A percentile compares a stretch with the other conserved stretches of the same genome.
Evolutionary conservation across 441 rosid genomes (phyloP).

Genomic region (Daphne laureola): DNA sequence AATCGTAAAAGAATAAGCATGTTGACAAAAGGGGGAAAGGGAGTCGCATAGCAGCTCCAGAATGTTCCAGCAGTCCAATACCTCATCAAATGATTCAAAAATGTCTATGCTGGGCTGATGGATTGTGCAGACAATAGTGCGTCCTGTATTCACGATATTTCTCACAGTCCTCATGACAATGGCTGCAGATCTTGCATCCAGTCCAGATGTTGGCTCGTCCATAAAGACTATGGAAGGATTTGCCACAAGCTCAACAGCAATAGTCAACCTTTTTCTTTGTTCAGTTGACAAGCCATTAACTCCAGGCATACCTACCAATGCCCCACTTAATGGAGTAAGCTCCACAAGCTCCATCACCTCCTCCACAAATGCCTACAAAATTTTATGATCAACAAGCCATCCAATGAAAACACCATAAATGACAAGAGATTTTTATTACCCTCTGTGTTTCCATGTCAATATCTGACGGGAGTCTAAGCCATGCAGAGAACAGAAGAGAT

Average conservation of each 20-base stretch:
- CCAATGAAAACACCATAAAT: slow-evolving; percentile 6
- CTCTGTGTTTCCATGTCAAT: slow-evolving; percentile 69
- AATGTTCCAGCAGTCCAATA: slow-evolving; percentile 14
- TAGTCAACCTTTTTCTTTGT: slow-evolving; percentile 87
- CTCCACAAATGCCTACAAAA: slow-evolving; percentile 78
- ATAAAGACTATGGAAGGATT: slow-evolving; percentile 95
- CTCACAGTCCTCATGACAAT: slow-evolving; percentile 99
- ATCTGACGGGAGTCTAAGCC: slow-evolving; percentile 80
- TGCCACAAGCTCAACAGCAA: slow-evolving; percentile 91
- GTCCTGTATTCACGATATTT: slow-evolving; percentile 89
- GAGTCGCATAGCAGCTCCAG: not conserved
- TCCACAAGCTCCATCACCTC: slow-evolving; percentile 99
- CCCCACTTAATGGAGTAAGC: slow-evolving; percentile 73
- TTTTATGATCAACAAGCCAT: slow-evolving; percentile 19
- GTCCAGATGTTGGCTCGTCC: slow-evolving; percentile 97
- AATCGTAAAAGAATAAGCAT: slow-evolving; percentile 6
- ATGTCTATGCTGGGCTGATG: slow-evolving; percentile 98
- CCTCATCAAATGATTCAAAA: slow-evolving; percentile 97
- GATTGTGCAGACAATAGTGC: slow-evolving; percentile 95
- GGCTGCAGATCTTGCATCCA: slow-evolving; percentile 97
- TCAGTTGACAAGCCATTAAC: slow-evolving; percentile 91
- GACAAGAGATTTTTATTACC: slow-evolving; percentile 28
- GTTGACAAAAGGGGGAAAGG: too few relatives aligned
- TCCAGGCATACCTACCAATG: slow-evolving; percentile 93
- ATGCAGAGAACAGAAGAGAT: slow-evolving; percentile 89